phyloP scores from a whole-genome alignment of 345 rosid genomes.

The Leavenworthia alabamica region DNA sequence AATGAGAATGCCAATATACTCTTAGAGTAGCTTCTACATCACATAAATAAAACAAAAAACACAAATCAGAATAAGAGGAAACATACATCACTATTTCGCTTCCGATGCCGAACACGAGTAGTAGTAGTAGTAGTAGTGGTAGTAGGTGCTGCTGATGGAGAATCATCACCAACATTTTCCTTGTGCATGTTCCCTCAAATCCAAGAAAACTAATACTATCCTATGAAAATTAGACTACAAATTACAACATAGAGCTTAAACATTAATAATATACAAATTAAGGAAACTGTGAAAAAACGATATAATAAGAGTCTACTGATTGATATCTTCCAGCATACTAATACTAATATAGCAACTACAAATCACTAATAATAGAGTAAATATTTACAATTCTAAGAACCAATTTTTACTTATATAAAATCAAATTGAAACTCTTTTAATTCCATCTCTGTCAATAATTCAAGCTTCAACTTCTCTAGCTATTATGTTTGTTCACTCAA shows the following conservation, averaged over 20 bases:
- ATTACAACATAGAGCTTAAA: not conserved
- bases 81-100: constrained; percentile 53
- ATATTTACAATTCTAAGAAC: not conserved
- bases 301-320: too few relatives aligned
- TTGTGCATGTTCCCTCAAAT: constrained; percentile 39
- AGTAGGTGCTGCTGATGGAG: constrained; percentile 41
- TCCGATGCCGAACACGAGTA: constrained; percentile 52
- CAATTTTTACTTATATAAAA: not conserved
- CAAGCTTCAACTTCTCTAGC: not conserved
- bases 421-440: not conserved
- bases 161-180: constrained; percentile 31
- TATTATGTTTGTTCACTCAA: not conserved
- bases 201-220: not conserved
- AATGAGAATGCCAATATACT: not conserved
- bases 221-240: not conserved
- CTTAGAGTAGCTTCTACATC: not conserved
- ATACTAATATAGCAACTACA: not conserved
- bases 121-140: too few relatives aligned
- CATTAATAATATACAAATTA: not conserved
- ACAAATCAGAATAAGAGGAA: not conserved
- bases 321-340: not conserved
- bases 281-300: not conserved
- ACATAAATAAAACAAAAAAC: not conserved
- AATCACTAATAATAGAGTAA: not conserved
- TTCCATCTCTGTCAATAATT: not conserved